Evolutionary conservation across 805 yeast species (phyloP).

Genomic region (Saturnispora diversa): DNA sequence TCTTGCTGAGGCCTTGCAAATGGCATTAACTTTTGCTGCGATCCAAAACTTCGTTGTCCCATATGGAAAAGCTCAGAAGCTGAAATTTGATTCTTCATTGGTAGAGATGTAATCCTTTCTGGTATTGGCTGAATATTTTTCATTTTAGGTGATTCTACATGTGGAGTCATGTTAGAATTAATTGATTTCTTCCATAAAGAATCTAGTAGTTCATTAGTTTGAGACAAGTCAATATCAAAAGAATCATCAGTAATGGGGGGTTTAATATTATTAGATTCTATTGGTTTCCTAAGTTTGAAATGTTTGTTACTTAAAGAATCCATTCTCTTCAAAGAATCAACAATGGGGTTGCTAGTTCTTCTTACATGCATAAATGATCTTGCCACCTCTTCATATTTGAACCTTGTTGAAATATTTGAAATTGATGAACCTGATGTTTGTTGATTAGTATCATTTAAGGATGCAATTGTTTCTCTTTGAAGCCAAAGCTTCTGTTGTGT

Average conservation of each 20-base stretch:
- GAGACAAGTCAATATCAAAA: constrained; percentile 9
- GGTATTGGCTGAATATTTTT: no score
- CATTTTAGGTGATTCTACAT: not conserved
- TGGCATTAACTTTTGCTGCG: not conserved
- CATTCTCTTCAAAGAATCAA: constrained; percentile 51
- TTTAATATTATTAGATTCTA: not conserved
- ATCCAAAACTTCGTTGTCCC: constrained; percentile 11
- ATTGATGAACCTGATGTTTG: constrained; percentile 20
- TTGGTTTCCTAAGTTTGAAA: not conserved
- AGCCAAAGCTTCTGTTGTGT: constrained; percentile 83
- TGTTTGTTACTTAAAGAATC: constrained; percentile 17
- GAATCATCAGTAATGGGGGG: not conserved
- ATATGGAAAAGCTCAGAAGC: constrained; percentile 8
- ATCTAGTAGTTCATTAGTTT: constrained; percentile 7
- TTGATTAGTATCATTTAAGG: constrained; percentile 46
- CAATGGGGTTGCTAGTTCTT: constrained; percentile 62
- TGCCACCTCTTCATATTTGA: constrained; percentile 73
- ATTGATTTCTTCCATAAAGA: constrained; percentile 15
- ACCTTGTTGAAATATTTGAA: constrained; percentile 40
- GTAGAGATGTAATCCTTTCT: no score
- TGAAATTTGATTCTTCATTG: no score
- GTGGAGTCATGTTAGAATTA: not conserved
- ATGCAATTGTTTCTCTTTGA: constrained; percentile 56
- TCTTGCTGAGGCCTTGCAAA: no score
- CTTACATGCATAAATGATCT: constrained; percentile 66